Evolutionary conservation across 2,329 filamentous ascomycete genomes (phyloP), one percentile per base, ranked within the genome.

Genomic region (Exserohilum turcica): DNA sequence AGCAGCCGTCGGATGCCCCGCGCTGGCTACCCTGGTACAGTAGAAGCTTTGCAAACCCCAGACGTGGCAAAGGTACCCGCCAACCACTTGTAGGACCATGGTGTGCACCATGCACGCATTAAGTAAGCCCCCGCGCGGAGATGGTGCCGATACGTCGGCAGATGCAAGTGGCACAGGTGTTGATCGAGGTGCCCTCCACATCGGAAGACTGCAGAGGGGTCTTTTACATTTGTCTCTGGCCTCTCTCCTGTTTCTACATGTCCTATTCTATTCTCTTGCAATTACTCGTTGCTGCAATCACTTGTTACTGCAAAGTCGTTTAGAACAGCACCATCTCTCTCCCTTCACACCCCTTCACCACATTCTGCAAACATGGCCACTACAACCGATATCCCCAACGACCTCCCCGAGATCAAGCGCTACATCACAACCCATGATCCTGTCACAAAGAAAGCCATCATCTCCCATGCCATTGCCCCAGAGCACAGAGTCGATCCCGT

Each of bases 401-500:
- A 54, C 6, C 68, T 74, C 10, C 68, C 64, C 15, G 56, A 43
- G 38, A 31, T 73, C 28, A 63, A 74, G 15, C 71, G 73, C 43
- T 71, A 63, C 55, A 73, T 76, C 53, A 75, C 73, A 9, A 69
- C 68, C 29, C 73, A 76, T 54, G 63, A 74, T 40, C 45, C 57
- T 2, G 38, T 66, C 5, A 67, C 64, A 28, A 72, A 71, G 19
- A 64, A 73, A 55, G 67, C 71, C 3, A 56, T 74, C 31, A 75
- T 76, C 56, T 71, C 66, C 2, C 48, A 60, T 21, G 56, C 58
- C 1, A 9, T 74, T 5, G 52, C 60, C 3, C 67, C 70, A 29
- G 65, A 69, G 5, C 49, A 56, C 7, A 54, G 53, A 36, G 59
- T 64, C 46, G 43, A 59, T 37, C 49, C 10, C 6, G 63, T 72